Conservation (phyloP, 495 filamentous ascomycete genomes). For the Aspergillus asperescens region DNA sequence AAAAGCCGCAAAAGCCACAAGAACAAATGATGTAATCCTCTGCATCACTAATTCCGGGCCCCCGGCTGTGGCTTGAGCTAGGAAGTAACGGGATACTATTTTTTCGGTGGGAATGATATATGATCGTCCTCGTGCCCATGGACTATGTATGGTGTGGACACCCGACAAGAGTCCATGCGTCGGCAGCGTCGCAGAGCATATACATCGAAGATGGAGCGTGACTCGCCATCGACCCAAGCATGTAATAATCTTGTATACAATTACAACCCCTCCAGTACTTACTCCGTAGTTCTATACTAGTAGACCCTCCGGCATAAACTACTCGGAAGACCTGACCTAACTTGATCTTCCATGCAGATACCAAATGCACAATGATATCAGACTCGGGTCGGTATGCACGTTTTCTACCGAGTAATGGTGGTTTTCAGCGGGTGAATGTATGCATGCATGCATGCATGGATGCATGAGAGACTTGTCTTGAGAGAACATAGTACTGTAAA, state of each 20-base stretch:
- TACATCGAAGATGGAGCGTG: too few relatives aligned
- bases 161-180: too few relatives aligned
- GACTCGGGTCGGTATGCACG: neutral
- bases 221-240: too few relatives aligned
- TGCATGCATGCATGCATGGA: too few relatives aligned
- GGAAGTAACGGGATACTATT: neutral
- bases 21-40: neutral
- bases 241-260: too few relatives aligned
- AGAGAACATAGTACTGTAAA: too few relatives aligned
- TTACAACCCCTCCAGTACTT: too few relatives aligned
- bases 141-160: neutral
- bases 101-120: neutral
- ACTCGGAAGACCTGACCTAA: neutral
- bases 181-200: too few relatives aligned
- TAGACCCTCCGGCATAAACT: neutral
- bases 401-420: neutral
- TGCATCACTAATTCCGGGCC: neutral
- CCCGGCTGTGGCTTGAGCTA: neutral
- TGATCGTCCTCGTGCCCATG: neutral
- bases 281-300: too few relatives aligned
- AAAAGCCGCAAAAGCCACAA: neutral
- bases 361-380: constrained; percentile 12
- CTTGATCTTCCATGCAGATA: neutral
- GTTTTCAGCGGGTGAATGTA: neutral
- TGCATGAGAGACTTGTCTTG: too few relatives aligned